A percentile compares a stretch with the other conserved stretches of the same genome.
These are phyloP conservation scores for Ophiocordyceps robertsii DNA, from an alignment of 2,329 filamentous ascomycete species.

Conservation along the genomic window DNA sequence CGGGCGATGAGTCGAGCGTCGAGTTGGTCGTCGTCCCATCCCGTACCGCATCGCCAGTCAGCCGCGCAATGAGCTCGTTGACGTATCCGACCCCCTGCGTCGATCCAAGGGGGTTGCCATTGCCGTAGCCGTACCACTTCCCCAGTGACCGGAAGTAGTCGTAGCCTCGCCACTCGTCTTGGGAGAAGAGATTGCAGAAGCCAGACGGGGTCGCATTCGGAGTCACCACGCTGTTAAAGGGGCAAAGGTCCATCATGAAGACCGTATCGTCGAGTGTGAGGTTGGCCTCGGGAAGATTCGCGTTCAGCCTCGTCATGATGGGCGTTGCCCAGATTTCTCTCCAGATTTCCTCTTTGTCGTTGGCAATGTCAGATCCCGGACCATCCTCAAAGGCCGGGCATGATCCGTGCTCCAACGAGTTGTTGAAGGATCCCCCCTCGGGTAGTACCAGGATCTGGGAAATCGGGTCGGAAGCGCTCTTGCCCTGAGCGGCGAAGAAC, in stretches of 20 bases:
- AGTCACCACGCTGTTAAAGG: slow-evolving; percentile 66
- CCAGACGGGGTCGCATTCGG: slow-evolving; percentile 36
- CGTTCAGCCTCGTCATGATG: slow-evolving; percentile 58
- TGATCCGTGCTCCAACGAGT: slow-evolving; percentile 63
- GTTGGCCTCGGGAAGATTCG: slow-evolving; percentile 52
- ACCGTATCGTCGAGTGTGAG: slow-evolving; percentile 50
- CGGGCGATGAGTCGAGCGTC: slow-evolving; percentile 54
- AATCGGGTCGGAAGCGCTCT: slow-evolving; percentile 27
- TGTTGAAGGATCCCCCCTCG: slow-evolving; percentile 56
- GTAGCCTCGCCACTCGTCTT: slow-evolving; percentile 62
- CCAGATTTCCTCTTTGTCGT: slow-evolving; percentile 43
- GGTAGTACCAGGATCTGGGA: slow-evolving; percentile 53
- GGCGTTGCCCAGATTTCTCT: slow-evolving; percentile 48
- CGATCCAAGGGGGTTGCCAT: slow-evolving; percentile 64
- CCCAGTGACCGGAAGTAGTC: slow-evolving; percentile 68
- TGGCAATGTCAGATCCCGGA: slow-evolving; percentile 30
- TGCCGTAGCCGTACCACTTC: slow-evolving; percentile 75
- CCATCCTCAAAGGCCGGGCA: slow-evolving; percentile 60
- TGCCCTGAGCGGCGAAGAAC: slow-evolving; percentile 39
- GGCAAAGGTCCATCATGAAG: slow-evolving; percentile 77
- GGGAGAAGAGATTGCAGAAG: slow-evolving; percentile 66
- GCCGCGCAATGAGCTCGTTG: slow-evolving; percentile 73
- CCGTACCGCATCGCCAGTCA: slow-evolving; percentile 54
- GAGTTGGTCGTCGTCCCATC: slow-evolving; percentile 67
- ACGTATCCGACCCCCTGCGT: slow-evolving; percentile 80